Evolutionary conservation across 2,329 filamentous ascomycete species (phyloP).

Genomic region (Microdochium bolleyi): DNA sequence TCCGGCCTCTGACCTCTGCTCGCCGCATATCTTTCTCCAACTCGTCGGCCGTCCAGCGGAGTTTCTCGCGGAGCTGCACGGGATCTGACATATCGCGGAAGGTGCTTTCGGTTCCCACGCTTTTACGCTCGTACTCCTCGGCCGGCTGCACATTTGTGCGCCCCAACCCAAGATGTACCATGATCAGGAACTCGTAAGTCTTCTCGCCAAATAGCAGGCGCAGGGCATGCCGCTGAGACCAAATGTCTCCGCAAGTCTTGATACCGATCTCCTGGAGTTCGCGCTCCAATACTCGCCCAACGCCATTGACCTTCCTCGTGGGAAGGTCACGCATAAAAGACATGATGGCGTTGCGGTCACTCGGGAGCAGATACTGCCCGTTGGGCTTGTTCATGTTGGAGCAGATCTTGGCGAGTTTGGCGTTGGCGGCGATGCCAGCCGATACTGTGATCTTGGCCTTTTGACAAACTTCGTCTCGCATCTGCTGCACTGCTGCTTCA

Average conservation of each 20-base stretch:
- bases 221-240: constrained; percentile 64
- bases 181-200: constrained; percentile 76
- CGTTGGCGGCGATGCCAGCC: constrained; percentile 88
- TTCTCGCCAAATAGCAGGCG: constrained; percentile 83
- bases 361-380: constrained; percentile 73
- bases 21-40: constrained; percentile 76
- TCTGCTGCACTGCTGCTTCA: constrained; percentile 65
- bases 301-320: constrained; percentile 85
- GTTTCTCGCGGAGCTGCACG: constrained; percentile 62
- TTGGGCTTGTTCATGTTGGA: constrained; percentile 97
- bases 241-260: constrained; percentile 83
- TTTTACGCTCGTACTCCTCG: constrained; percentile 86
- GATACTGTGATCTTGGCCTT: constrained; percentile 81
- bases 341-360: constrained; percentile 68
- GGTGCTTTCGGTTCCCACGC: constrained; percentile 87
- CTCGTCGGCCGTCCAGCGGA: constrained; percentile 75
- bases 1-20: constrained; percentile 82
- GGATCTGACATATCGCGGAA: constrained; percentile 74
- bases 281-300: constrained; percentile 89
- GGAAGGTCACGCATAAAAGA: constrained; percentile 77
- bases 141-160: constrained; percentile 78
- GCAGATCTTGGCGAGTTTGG: constrained; percentile 89
- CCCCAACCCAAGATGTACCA: constrained; percentile 79
- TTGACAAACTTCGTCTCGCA: constrained; percentile 69
- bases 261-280: constrained; percentile 84